A percentile compares a stretch with the other conserved stretches of the same genome.
Conservation (phyloP, 1,284 basidiomycete genomes). For the Earliella scabrosa region DNA sequence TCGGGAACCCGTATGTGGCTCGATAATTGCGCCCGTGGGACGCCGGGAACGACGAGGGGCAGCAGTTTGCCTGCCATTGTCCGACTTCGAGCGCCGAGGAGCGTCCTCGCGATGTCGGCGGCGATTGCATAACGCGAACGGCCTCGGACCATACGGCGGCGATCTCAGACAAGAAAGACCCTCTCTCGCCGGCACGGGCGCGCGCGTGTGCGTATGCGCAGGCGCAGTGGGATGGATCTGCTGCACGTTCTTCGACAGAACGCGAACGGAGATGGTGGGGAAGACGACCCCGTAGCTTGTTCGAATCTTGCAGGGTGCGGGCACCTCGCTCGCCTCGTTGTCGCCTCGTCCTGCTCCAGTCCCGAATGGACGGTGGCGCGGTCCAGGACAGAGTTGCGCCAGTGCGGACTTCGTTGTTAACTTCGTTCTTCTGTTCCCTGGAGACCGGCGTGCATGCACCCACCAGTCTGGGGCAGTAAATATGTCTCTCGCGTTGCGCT, state of each 20-base stretch:
- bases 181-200: too few species aligned
- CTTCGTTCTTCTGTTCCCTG: constrained; percentile 2
- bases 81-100: neutral
- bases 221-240: too few species aligned
- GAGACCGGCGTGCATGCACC: neutral
- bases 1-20: too few species aligned
- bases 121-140: neutral
- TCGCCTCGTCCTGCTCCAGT: too few species aligned
- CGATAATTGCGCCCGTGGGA: neutral
- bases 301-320: neutral
- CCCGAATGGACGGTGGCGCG: too few species aligned
- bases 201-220: too few species aligned
- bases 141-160: neutral
- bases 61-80: too few species aligned
- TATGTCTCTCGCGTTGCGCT: neutral
- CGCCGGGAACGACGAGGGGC: neutral
- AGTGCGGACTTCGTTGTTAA: neutral
- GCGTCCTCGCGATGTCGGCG: neutral
- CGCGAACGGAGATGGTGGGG: neutral
- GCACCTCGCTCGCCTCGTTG: too few species aligned
- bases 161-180: neutral
- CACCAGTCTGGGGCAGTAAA: neutral
- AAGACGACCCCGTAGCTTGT: neutral
- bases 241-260: too few species aligned
- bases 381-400: neutral